Evolutionary conservation across 768 basidiomycete species (phyloP).

Genomic region (Termitomyces sp.): DNA sequence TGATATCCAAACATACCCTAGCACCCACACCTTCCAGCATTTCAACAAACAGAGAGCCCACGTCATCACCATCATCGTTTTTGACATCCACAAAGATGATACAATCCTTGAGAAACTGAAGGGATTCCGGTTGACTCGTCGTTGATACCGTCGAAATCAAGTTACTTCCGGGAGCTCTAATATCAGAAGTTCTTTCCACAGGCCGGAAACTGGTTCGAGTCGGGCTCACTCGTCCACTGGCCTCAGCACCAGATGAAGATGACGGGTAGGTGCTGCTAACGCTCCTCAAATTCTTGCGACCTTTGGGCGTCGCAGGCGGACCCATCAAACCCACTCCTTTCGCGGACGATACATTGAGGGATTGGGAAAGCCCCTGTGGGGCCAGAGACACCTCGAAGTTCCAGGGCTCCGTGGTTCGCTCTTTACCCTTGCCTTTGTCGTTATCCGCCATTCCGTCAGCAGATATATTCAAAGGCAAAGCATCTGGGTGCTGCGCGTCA

Average conservation of each 20-base stretch:
- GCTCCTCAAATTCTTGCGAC: constrained; percentile 29
- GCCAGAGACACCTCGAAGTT: constrained; percentile 46
- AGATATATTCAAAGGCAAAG: constrained; percentile 4
- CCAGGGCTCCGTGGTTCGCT: constrained; percentile 18
- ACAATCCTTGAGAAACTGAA: constrained; percentile 66
- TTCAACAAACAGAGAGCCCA: constrained; percentile 74
- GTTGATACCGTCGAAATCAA: constrained; percentile 14
- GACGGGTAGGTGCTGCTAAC: constrained; percentile 31
- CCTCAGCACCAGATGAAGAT: neutral
- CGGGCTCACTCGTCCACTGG: constrained; percentile 5
- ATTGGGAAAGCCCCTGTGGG: constrained; percentile 57
- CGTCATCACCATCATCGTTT: constrained; percentile 79
- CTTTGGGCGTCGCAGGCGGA: constrained; percentile 40
- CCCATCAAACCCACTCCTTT: constrained; percentile 33
- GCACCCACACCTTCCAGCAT: constrained; percentile 81
- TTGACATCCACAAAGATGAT: constrained; percentile 84
- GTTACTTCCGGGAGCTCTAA: constrained; percentile 13
- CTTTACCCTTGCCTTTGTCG: constrained; percentile 30
- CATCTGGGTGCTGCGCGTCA: constrained; percentile 2
- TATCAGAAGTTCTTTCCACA: constrained; percentile 11
- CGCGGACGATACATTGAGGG: constrained; percentile 44
- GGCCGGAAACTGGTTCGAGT: constrained; percentile 9
- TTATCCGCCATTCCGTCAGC: neutral
- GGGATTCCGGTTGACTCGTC: constrained; percentile 23
- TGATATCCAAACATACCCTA: constrained; percentile 37